These are phyloP conservation scores for Pyrenochaeta sp. DNA, from an alignment of 2,329 filamentous ascomycete genomes.

Conservation along the genomic window DNA sequence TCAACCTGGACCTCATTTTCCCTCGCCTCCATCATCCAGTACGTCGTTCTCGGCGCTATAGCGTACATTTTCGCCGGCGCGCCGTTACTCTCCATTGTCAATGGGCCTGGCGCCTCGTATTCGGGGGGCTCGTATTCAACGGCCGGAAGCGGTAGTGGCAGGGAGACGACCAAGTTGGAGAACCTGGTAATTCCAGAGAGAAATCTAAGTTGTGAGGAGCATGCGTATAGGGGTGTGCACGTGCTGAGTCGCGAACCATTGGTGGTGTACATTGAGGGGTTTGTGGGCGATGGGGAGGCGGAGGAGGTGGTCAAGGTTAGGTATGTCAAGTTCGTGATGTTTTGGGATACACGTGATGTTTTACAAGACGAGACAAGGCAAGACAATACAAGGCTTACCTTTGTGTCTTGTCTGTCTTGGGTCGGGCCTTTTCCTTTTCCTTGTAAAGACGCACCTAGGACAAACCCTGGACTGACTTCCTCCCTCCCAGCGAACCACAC, in stretches of 20 bases:
- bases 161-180: conserved; percentile 44
- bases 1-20: conserved; percentile 20
- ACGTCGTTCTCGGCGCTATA: conserved; percentile 35
- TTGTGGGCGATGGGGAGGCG: conserved; percentile 58
- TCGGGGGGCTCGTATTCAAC: not conserved
- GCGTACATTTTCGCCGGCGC: conserved; percentile 48
- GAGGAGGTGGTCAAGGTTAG: conserved; percentile 61
- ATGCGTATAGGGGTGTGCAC: conserved; percentile 52
- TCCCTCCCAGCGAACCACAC: conserved; percentile 54
- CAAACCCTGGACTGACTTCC: not conserved
- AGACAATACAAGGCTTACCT: too few relatives aligned
- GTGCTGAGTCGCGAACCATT: conserved; percentile 62
- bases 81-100: conserved; percentile 29
- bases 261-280: conserved; percentile 66
- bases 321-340: too few relatives aligned
- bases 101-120: not conserved
- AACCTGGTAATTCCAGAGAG: conserved; percentile 50
- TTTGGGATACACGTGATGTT: not conserved
- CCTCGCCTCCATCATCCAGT: conserved; percentile 38
- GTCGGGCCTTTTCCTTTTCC: too few relatives aligned
- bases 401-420: not conserved
- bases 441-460: not conserved
- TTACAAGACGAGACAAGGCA: too few relatives aligned
- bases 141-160: not conserved
- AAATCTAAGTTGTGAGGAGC: conserved; percentile 48